Conservation (phyloP, 345 rosid genomes). For the Gossypium stocksii region DNA sequence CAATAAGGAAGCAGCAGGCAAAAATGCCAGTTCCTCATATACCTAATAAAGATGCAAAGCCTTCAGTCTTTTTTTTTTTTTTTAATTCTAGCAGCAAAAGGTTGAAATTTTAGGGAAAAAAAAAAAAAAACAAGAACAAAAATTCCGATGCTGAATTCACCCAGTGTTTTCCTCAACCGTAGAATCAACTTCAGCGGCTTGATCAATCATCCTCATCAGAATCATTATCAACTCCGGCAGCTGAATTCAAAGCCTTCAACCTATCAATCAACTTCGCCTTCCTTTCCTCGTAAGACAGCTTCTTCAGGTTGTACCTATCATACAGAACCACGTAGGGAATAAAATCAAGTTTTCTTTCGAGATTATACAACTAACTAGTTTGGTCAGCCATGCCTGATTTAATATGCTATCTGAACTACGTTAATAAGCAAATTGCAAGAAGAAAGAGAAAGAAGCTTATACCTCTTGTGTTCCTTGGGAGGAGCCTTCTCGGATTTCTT, state of each 20-base stretch:
- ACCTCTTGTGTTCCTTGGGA: conserved; percentile 64
- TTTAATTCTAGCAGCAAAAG: neutral
- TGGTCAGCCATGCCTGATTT: neutral
- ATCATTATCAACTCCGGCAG: conserved; percentile 17
- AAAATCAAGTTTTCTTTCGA: neutral
- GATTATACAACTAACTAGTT: neutral
- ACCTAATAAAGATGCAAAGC: neutral
- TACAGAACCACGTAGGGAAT: neutral
- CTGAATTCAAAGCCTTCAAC: conserved; percentile 38
- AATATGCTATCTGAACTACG: neutral
- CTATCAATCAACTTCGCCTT: conserved; percentile 44
- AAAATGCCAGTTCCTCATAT: neutral
- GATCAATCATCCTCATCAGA: conserved; percentile 16
- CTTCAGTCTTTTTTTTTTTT: neutral
- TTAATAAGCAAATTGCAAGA: neutral
- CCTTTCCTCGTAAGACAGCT: conserved; percentile 49
- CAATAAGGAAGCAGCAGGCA: neutral
- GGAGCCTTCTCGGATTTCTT: conserved; percentile 49
- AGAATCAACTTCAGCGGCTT: neutral
- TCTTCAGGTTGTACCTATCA: conserved; percentile 45
- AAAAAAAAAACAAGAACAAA: neutral
- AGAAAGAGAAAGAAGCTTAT: neutral
- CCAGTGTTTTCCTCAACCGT: neutral
- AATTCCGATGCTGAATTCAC: conserved; percentile 11
- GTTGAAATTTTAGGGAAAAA: too few species aligned